Percentiles rank a stretch among this genome's conserved stretches.
Conservation (phyloP, 2,329 filamentous ascomycete genomes). For the Nectriaceae sp. region DNA sequence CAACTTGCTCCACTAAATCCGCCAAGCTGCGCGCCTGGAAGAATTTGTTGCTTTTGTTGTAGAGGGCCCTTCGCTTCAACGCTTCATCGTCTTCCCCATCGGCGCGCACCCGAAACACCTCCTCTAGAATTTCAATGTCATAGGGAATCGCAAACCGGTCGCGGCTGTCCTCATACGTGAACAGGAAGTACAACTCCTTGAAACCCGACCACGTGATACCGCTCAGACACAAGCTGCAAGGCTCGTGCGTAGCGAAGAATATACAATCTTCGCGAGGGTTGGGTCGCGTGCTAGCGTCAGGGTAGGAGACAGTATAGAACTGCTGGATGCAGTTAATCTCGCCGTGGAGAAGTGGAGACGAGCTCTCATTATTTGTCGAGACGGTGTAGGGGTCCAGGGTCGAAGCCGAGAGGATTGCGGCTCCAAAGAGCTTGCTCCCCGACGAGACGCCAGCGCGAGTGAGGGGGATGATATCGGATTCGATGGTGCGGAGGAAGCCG, state of each 20-base stretch:
- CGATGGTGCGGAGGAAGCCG: slow-evolving; percentile 44
- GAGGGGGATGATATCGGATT: slow-evolving; percentile 51
- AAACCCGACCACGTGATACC: slow-evolving; percentile 62
- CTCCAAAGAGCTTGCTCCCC: slow-evolving; percentile 59
- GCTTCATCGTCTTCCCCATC: slow-evolving; percentile 40
- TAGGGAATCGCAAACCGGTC: slow-evolving; percentile 58
- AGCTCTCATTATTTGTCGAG: slow-evolving; percentile 57
- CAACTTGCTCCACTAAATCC: slow-evolving; percentile 41
- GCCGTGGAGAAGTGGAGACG: slow-evolving; percentile 57
- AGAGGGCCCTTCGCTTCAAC: slow-evolving; percentile 44
- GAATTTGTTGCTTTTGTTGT: slow-evolving; percentile 59
- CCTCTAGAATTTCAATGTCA: slow-evolving; percentile 58
- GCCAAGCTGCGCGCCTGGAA: slow-evolving; percentile 47
- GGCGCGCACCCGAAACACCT: slow-evolving; percentile 53
- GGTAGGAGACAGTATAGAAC: slow-evolving; percentile 48
- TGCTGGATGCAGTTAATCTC: slow-evolving; percentile 63
- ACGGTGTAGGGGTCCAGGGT: slow-evolving; percentile 47
- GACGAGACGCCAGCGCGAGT: slow-evolving; percentile 50
- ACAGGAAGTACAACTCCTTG: slow-evolving; percentile 57
- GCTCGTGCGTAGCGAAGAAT: slow-evolving; percentile 61
- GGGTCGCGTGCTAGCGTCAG: slow-evolving; percentile 39
- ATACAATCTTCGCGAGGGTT: slow-evolving; percentile 48
- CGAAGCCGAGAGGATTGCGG: slow-evolving; percentile 50
- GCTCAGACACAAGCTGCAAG: slow-evolving; percentile 58
- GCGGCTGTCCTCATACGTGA: slow-evolving; percentile 60